Evolutionary conservation across 2,329 filamentous ascomycete genomes (phyloP).

Genomic region (Xylariaceae sp.): DNA sequence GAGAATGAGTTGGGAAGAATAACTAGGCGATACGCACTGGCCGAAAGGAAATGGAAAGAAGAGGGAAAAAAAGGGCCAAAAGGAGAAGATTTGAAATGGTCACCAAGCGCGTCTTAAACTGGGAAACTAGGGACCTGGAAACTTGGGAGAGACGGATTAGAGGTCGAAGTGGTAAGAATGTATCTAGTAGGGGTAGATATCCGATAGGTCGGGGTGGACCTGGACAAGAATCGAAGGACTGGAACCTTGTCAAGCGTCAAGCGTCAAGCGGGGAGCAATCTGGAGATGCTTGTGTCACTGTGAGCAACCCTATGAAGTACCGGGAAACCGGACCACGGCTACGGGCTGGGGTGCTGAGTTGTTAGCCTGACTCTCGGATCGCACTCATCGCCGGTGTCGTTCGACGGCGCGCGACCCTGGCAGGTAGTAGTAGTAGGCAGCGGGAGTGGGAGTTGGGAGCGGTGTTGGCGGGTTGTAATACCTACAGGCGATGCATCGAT

Average conservation of each 20-base stretch:
- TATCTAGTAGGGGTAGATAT: constrained; percentile 32
- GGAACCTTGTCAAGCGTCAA: constrained; percentile 25
- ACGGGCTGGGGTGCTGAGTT: constrained; percentile 7
- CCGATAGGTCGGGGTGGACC: constrained; percentile 29
- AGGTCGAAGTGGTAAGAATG: constrained; percentile 30
- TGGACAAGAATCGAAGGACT: constrained; percentile 24
- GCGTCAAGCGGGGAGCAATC: constrained; percentile 17
- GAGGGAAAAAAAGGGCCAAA: constrained; percentile 8
- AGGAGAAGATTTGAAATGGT: constrained; percentile 24
- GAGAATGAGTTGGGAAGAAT: constrained; percentile 2
- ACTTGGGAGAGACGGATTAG: constrained; percentile 20
- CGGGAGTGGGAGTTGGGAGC: neutral
- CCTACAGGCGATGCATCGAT: neutral
- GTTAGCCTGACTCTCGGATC: constrained; percentile 13
- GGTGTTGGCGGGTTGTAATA: neutral
- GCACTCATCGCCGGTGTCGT: neutral
- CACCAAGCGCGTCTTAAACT: constrained; percentile 23
- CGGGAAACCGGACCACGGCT: constrained; percentile 12
- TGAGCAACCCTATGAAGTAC: constrained; percentile 14
- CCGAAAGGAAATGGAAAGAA: constrained; percentile 20
- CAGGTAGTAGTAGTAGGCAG: neutral
- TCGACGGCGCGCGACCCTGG: neutral
- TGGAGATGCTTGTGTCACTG: constrained; percentile 18
- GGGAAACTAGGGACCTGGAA: neutral
- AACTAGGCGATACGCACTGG: constrained; percentile 20